phyloP scores from a whole-genome alignment of 768 basidiomycete species.

The Galerina sulciceps region DNA sequence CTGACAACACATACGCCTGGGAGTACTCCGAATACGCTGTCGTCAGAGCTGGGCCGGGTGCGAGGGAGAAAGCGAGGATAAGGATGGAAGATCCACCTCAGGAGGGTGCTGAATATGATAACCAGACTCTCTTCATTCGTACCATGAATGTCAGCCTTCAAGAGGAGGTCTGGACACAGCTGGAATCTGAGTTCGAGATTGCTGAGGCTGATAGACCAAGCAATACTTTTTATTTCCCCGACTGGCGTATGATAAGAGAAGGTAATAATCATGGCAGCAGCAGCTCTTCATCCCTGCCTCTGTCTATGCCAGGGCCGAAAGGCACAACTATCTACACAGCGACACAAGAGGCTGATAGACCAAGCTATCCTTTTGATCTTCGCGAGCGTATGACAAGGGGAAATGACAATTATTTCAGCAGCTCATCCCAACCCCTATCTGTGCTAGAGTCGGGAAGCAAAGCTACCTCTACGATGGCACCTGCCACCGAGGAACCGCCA shows the following conservation, averaged over 20 bases:
- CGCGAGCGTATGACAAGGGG: too few relatives aligned
- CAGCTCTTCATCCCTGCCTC: too few relatives aligned
- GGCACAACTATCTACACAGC: too few relatives aligned
- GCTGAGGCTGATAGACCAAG: neutral
- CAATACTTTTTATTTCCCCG: neutral
- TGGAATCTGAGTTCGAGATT: neutral
- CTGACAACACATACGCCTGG: slow-evolving; percentile 2
- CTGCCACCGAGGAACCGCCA: too few relatives aligned
- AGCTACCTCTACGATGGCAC: too few relatives aligned
- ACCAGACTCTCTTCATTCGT: slow-evolving; percentile 10
- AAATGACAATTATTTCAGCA: too few relatives aligned
- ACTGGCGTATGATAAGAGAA: too few relatives aligned
- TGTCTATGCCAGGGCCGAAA: too few relatives aligned
- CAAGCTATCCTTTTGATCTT: neutral
- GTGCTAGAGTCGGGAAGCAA: too few relatives aligned
- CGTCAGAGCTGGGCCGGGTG: slow-evolving; percentile 3
- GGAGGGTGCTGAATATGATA: neutral
- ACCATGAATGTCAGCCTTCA: slow-evolving; percentile 7
- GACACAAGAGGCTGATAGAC: neutral
- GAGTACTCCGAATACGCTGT: slow-evolving; percentile 8
- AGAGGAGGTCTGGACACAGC: neutral
- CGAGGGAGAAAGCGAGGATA: neutral
- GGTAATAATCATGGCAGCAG: too few relatives aligned
- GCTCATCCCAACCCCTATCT: too few relatives aligned
- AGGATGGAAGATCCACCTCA: neutral